Percentiles rank a stretch among this genome's conserved stretches.
Conservation (phyloP, 768 basidiomycete genomes). For the Candolleomyces eurysporus region DNA sequence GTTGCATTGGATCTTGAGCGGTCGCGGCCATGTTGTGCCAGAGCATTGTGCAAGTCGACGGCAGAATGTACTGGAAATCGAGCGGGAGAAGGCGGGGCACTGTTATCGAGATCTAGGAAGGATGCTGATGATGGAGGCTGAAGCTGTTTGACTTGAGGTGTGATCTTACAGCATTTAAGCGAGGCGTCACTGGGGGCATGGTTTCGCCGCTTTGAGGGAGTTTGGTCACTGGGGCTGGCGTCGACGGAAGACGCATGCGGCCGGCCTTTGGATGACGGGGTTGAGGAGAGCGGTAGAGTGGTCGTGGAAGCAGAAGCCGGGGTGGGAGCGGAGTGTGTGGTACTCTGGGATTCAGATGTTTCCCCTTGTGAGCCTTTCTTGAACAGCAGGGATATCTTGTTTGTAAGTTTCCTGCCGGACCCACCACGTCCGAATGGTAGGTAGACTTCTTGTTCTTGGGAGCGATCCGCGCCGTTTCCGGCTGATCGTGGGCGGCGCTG, state of each 20-base stretch:
- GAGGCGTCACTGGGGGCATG: constrained; percentile 13
- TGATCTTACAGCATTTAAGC: constrained; percentile 7
- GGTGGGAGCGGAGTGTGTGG: constrained; percentile 1
- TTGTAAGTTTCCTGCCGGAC: constrained; percentile 47
- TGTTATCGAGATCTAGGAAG: constrained; percentile 19
- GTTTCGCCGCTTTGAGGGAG: neutral
- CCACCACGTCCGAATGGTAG: constrained; percentile 33
- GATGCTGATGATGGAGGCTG: constrained; percentile 11
- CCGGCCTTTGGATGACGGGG: constrained; percentile 20
- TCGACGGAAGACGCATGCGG: constrained; percentile 7
- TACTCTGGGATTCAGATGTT: constrained; percentile 21
- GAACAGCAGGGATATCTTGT: constrained; percentile 77
- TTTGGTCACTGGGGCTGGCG: neutral
- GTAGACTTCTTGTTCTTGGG: constrained; percentile 28
- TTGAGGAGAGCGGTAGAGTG: constrained; percentile 23
- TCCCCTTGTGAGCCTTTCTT: constrained; percentile 53
- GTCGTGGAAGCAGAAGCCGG: constrained; percentile 11
- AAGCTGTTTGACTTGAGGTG: constrained; percentile 1
- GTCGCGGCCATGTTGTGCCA: constrained; percentile 34
- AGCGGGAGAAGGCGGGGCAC: constrained; percentile 24
- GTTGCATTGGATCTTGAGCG: constrained; percentile 26
- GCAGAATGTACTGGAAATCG: constrained; percentile 34
- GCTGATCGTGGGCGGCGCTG: constrained; percentile 69
- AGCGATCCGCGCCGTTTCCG: constrained; percentile 59
- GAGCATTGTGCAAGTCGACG: constrained; percentile 46